A percentile compares a stretch with the other conserved stretches of the same genome.
phyloP scores from a whole-genome alignment of 768 basidiomycete species.

The Lactarius vividus region DNA sequence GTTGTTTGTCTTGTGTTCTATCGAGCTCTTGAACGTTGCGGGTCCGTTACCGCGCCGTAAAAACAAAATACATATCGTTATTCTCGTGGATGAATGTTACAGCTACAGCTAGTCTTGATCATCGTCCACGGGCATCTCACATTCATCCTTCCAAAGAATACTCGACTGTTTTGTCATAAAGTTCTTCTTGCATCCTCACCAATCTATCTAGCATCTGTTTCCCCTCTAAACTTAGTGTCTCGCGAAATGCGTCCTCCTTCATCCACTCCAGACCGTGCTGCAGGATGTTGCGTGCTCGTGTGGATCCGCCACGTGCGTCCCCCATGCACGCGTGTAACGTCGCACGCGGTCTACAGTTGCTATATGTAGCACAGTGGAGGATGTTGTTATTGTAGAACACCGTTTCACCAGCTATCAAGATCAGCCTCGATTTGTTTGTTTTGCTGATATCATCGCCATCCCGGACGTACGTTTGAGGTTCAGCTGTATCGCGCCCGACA shows the following conservation, averaged over 20 bases:
- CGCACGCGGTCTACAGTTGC: constrained; percentile 45
- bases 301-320: constrained; percentile 55
- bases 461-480: constrained; percentile 48
- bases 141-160: constrained; percentile 46
- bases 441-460: background rate
- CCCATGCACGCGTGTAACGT: constrained; percentile 74
- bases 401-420: constrained; percentile 58
- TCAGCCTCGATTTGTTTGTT: background rate
- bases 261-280: constrained; percentile 77
- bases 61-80: constrained; percentile 25
- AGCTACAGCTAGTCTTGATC: background rate
- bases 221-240: constrained; percentile 45
- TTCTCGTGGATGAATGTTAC: constrained; percentile 12
- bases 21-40: constrained; percentile 8
- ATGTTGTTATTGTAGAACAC: constrained; percentile 83
- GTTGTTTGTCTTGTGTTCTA: background rate
- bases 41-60: background rate
- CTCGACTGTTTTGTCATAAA: constrained; percentile 41
- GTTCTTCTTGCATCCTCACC: constrained; percentile 47
- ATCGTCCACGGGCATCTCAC: background rate
- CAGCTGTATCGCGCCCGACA: constrained; percentile 65
- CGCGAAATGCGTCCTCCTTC: constrained; percentile 48
- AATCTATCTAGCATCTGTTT: constrained; percentile 59
- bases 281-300: constrained; percentile 67
- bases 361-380: constrained; percentile 70